These are phyloP conservation scores for Phtheirospermum japonicum DNA, from an alignment of 257 asterid genomes.

Conservation along the genomic window DNA sequence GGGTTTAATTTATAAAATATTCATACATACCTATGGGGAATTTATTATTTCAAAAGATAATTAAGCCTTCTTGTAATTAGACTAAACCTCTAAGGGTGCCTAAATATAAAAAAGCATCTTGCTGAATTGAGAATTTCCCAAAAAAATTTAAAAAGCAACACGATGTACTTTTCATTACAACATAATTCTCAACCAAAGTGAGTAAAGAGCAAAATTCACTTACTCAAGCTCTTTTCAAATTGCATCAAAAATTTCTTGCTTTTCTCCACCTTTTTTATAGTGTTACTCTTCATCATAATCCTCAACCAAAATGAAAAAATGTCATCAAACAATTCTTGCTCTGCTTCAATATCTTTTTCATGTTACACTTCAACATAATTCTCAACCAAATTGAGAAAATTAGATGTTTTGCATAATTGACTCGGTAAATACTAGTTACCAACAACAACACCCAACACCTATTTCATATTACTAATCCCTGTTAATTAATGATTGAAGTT, in stretches of 20 bases:
- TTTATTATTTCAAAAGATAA: too few relatives aligned
- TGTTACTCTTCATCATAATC: conserved; percentile 78
- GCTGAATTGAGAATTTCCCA: too few relatives aligned
- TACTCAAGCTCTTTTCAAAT: conserved; percentile 93
- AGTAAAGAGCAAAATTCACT: conserved; percentile 26
- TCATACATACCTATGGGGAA: too few relatives aligned
- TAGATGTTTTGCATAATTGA: background rate
- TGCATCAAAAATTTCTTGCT: conserved; percentile 89
- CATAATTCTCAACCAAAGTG: conserved; percentile 2
- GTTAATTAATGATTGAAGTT: background rate
- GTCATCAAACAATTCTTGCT: conserved; percentile 4
- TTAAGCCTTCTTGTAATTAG: too few relatives aligned
- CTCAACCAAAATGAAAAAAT: conserved; percentile 51
- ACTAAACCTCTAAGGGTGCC: too few relatives aligned
- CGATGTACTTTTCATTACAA: conserved; percentile 11
- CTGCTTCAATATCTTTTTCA: too few relatives aligned
- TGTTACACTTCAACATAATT: too few relatives aligned
- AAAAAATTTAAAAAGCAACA: background rate
- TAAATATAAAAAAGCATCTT: too few relatives aligned
- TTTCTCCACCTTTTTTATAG: conserved; percentile 96
- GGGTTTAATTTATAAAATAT: too few relatives aligned
- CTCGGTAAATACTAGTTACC: background rate
- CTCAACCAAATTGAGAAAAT: too few relatives aligned
- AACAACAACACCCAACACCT: background rate
- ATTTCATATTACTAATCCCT: background rate